A percentile compares a stretch with the other conserved stretches of the same genome.
phyloP scores from a whole-genome alignment of 2,329 filamentous ascomycete genomes.

The Aspergillus nomiae region DNA sequence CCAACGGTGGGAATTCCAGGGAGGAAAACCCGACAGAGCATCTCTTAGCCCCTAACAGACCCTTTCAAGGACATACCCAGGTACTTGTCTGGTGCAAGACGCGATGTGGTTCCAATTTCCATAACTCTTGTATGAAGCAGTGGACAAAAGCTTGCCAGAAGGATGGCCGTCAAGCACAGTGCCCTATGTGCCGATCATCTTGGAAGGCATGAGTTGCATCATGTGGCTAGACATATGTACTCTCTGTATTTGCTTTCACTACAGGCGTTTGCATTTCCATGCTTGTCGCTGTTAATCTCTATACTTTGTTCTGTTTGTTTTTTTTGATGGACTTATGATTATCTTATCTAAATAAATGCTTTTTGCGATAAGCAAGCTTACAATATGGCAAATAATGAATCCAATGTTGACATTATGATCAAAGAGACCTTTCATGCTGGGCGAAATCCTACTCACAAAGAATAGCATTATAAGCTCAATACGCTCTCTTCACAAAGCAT shows the following conservation, averaged over 20 bases:
- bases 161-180: neutral
- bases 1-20: too few species aligned
- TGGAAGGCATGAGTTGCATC: neutral
- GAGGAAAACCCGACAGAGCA: neutral
- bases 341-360: neutral
- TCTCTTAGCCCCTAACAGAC: fast-evolving
- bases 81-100: neutral
- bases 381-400: neutral
- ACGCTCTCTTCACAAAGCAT: fast-evolving
- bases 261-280: too few species aligned
- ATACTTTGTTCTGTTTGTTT: neutral
- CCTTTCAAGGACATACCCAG: neutral
- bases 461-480: neutral
- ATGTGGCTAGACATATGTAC: neutral
- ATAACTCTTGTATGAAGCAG: neutral
- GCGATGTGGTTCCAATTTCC: slow-evolving; percentile 3
- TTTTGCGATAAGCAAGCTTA: neutral
- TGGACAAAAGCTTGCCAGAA: neutral
- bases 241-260: neutral
- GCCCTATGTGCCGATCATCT: slow-evolving; percentile 2
- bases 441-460: neutral
- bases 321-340: neutral
- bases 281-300: neutral
- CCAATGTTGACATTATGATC: neutral
- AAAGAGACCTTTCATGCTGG: neutral